phyloP scores from a whole-genome alignment of 73 alveolate species.

The Paramecium bursaria region DNA sequence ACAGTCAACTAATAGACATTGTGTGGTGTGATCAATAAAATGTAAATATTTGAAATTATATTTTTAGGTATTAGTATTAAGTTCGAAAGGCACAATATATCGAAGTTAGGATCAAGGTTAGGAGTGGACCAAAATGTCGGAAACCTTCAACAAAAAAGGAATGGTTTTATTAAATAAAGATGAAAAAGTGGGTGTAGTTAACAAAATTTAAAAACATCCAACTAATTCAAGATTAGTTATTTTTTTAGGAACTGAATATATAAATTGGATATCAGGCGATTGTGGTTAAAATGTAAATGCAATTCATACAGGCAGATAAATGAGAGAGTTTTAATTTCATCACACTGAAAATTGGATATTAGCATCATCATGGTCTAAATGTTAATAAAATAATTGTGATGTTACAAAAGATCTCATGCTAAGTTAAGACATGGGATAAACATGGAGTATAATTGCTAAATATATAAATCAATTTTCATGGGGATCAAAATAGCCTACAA shows the following conservation, averaged over 20 bases:
- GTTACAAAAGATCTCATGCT: conserved; percentile 81
- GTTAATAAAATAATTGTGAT: conserved; percentile 80
- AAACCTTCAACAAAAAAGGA: conserved; percentile 64
- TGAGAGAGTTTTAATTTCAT: conserved; percentile 90
- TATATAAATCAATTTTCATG: conserved; percentile 90
- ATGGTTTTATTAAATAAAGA: conserved; percentile 34
- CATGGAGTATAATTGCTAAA: conserved; percentile 79
- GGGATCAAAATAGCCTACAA: conserved; percentile 69
- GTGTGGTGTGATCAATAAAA: conserved; percentile 84
- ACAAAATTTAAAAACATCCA: conserved; percentile 75
- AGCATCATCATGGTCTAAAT: conserved; percentile 86
- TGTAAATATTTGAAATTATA: background rate
- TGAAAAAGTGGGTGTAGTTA: conserved; percentile 80
- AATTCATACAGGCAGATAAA: conserved; percentile 79
- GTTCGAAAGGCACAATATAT: conserved; percentile 78
- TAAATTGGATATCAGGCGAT: conserved; percentile 88
- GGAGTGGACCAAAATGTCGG: conserved; percentile 77
- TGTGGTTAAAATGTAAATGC: conserved; percentile 86
- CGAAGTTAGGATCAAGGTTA: conserved; percentile 82
- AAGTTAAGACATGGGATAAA: conserved; percentile 73
- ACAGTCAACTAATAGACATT: conserved; percentile 66
- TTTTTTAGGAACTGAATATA: conserved; percentile 83
- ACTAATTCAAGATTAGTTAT: conserved; percentile 80
- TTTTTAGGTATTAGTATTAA: conserved; percentile 73
- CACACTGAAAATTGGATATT: conserved; percentile 89